A percentile compares a stretch with the other conserved stretches of the same genome.
phyloP scores from a whole-genome alignment of 805 yeast genomes.

The Lipomyces mesembrius region DNA sequence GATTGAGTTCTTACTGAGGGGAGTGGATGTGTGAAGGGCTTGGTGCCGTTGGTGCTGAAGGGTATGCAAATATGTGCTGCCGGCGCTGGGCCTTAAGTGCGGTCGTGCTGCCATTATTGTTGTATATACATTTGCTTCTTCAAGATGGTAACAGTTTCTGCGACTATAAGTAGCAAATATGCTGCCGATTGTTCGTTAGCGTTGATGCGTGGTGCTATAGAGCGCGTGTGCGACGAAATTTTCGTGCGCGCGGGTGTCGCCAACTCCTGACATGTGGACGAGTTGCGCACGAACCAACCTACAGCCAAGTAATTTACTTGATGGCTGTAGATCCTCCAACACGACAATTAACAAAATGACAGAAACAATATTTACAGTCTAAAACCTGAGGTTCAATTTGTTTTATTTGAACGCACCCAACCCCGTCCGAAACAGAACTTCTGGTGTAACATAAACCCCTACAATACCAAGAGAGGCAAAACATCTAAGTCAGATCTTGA shows the following conservation, averaged over 20 bases:
- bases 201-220: no score
- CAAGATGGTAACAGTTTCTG: background rate
- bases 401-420: background rate
- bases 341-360: background rate
- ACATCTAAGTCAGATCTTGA: background rate
- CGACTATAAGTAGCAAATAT: background rate
- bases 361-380: background rate
- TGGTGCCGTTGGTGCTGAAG: background rate
- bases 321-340: no score
- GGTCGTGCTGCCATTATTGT: background rate
- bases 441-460: no score
- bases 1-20: slow-evolving; percentile 55
- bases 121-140: background rate
- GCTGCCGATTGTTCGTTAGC: no score
- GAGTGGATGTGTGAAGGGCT: slow-evolving; percentile 18
- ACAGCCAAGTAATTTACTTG: no score
- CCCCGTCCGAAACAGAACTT: no score
- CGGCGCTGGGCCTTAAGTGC: background rate
- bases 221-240: no score
- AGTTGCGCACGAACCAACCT: no score
- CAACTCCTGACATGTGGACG: no score
- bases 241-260: no score
- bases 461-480: background rate
- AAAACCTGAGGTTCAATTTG: background rate
- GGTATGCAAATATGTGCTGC: background rate